Evolutionary conservation across 1,139 yeast species (phyloP), one percentile per base, ranked within the genome.

Genomic region (Kodamaea derodonti): DNA sequence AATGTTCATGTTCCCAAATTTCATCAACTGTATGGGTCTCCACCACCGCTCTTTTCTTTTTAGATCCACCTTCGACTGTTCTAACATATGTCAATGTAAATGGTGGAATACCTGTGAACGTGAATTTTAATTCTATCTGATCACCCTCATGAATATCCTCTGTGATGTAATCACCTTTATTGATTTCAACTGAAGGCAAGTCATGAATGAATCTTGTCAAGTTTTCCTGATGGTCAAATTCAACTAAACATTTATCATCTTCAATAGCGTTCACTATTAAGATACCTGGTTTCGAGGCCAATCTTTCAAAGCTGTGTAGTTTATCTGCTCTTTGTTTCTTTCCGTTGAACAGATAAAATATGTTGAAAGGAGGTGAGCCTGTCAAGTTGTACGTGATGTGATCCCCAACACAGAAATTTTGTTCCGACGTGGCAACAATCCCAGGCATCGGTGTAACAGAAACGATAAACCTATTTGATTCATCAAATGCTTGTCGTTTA

Each of bases 81-180:
- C 83, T 58, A n/a, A 69, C 65, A 41, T 75, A 77, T 1, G 78
- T 72, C 34, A 84, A 69, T 31, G 65, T 64, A 57, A 84, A 84
- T 14, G 95, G 95, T 11, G 92, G 88, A 0, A 72, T 70, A 17
- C 94, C 94, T 22, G 72, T 71, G 46, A 84, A 79, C 11, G 76
- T 67, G 53, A 84, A 83, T 2, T 68, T 69, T 35, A 84, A 74
- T 50, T 83, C 92, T 1, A 84, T 82, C 51, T 79, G 81, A 40
- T 84, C 94, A 31, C 97, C 98, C 52, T 87, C 95, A 48, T 88
- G 95, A 30, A 92, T 84, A 54, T 87, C 94, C 46, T 75, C 82
- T 36, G 82, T 75, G n/a, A 81, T 64, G 17, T 77, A 69, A 37
- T 80, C 82, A 27, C 95, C 95, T 48, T 83, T 85, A 30, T 83